Base-by-base conservation (phyloP, 2,329 filamentous ascomycete species). In the Mycosphaerella sp. region DNA sequence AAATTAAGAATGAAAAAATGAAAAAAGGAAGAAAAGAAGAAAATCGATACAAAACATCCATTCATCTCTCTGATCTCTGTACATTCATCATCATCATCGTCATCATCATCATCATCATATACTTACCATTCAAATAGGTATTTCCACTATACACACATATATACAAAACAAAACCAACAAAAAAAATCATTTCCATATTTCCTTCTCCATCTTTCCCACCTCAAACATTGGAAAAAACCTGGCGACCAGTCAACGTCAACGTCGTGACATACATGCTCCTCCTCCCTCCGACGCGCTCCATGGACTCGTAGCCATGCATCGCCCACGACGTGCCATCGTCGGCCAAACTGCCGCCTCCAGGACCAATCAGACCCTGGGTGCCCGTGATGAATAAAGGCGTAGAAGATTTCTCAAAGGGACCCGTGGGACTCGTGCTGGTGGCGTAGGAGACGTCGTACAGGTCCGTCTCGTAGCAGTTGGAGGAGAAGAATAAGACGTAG, bases 401-500 rank as follows among this genome's bases (percentile, higher is more conserved):
- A 17, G 21, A 41, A 9, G 46, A 38, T 50, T 57, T 61, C 12
- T 31, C 52, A 31, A 61, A 61, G 0, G 48, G 46, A 4, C 59
- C 56, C n/a, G 44, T 52, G 10, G 59, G 56, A 21, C 49, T 45
- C 5, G 31, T 14, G 6, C 48, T 51, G 3, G 52, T 57, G 2
- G 59, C 59, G 26, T 57, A 57, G 1, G 34, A 53, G 3, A 57
- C 53, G 32, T 57, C 56, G 47, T 60, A 62, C 7, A 40, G n/a
- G 3, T 57, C 49, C 6, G 58, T 57, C 1, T 53, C 59, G 42
- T 56, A 68, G 60, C 64, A 67, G 36, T 64, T 60, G 8, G 45
- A 58, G 9, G 56, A 61, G 52, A 66, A 68, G 50, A 62, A 64
- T 2, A 68, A 54, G 7, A 63, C 55, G 48, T 66, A 67, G 29